phyloP scores from a whole-genome alignment of 805 yeast genomes.

The Pichia nakasei region DNA sequence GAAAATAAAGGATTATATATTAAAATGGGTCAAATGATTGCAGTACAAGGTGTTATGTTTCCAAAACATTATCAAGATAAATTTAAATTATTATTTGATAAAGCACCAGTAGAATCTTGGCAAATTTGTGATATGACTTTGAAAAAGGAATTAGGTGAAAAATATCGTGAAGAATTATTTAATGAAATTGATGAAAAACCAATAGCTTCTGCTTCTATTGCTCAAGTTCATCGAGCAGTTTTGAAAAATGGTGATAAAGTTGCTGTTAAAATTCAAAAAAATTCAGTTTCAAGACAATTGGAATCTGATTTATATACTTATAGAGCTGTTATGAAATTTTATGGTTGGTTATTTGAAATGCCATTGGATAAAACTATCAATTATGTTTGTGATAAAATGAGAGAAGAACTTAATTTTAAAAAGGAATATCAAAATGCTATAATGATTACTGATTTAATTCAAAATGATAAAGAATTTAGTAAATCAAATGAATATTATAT shows the following conservation, averaged over 20 bases:
- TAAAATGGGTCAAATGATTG: slow-evolving; percentile 72
- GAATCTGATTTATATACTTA: slow-evolving; percentile 55
- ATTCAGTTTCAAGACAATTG: slow-evolving; percentile 52
- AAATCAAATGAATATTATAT: slow-evolving; percentile 36
- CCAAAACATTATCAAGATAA: slow-evolving; percentile 55
- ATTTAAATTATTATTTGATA: slow-evolving; percentile 53
- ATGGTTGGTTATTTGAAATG: slow-evolving; percentile 51
- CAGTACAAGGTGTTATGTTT: slow-evolving; percentile 61
- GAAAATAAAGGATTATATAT: slow-evolving; percentile 56
- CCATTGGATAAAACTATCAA: slow-evolving; percentile 50
- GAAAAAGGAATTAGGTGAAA: slow-evolving; percentile 31
- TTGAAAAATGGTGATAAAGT: slow-evolving; percentile 41
- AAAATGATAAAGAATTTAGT: slow-evolving; percentile 32
- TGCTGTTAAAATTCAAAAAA: slow-evolving; percentile 62
- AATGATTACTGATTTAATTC: slow-evolving; percentile 30
- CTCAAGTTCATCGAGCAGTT: slow-evolving; percentile 55
- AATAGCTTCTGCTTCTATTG: slow-evolving; percentile 68
- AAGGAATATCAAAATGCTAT: slow-evolving; percentile 49
- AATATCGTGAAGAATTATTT: slow-evolving; percentile 34
- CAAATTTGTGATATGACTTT: slow-evolving; percentile 32
- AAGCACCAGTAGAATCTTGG: slow-evolving; percentile 59
- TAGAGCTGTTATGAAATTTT: slow-evolving; percentile 39
- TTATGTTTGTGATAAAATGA: slow-evolving; percentile 49
- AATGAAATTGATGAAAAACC: slow-evolving; percentile 44
- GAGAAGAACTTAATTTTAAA: slow-evolving; percentile 53